Conservation (phyloP, 345 rosid genomes). For the Aegle marmelos region DNA sequence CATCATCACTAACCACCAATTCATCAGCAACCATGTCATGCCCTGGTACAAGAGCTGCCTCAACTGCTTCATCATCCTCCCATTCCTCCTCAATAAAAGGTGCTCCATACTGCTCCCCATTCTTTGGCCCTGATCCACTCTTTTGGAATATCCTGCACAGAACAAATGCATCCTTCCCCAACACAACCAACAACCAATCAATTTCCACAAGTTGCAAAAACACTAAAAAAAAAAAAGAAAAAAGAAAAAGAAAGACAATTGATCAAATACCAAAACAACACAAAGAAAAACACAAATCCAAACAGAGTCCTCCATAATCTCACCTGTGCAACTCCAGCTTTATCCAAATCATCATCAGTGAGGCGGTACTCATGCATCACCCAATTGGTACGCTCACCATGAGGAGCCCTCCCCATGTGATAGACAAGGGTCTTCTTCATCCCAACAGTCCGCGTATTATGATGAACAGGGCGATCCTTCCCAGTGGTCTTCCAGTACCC, state of each 20-base stretch:
- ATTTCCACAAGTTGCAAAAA: slow-evolving; percentile 12
- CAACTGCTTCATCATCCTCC: slow-evolving; percentile 62
- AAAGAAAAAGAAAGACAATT: not conserved
- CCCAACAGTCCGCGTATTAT: slow-evolving; percentile 52
- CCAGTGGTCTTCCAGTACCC: slow-evolving; percentile 99
- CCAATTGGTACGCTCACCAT: slow-evolving; percentile 83
- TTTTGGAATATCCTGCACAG: slow-evolving; percentile 89
- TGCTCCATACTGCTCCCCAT: slow-evolving; percentile 96
- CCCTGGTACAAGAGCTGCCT: slow-evolving; percentile 37
- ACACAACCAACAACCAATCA: slow-evolving; percentile 18
- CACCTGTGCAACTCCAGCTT: slow-evolving; percentile 63
- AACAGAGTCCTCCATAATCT: slow-evolving; percentile 19
- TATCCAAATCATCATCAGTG: slow-evolving; percentile 52
- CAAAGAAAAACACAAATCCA: not conserved
- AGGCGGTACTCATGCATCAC: slow-evolving; percentile 97
- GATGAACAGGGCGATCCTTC: slow-evolving; percentile 65
- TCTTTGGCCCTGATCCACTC: slow-evolving; percentile 97
- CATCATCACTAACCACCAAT: slow-evolving; percentile 41
- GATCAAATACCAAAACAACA: not conserved
- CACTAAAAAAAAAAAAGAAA: not conserved
- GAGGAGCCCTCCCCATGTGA: slow-evolving; percentile 86
- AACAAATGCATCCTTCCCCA: slow-evolving; percentile 74
- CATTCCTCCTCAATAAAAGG: slow-evolving; percentile 95
- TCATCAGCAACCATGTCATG: slow-evolving; percentile 40
- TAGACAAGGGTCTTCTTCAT: slow-evolving; percentile 99